A percentile compares a stretch with the other conserved stretches of the same genome.
Evolutionary conservation across 1,284 basidiomycete genomes (phyloP).

Genomic region (Naganishia sp.): DNA sequence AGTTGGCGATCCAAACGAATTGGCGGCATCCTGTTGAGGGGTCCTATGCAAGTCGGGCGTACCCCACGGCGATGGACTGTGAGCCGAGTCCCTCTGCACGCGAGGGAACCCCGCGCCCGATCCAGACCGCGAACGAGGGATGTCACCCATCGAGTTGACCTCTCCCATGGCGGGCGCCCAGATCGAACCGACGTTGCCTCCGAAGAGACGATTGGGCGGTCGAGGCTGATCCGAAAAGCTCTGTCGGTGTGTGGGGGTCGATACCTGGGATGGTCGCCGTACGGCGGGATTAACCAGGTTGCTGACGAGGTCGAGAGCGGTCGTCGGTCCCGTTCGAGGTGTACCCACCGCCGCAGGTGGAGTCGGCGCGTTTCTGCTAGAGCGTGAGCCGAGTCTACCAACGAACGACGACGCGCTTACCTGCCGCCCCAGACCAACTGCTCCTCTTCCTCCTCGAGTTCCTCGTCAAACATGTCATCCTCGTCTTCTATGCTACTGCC

Average conservation of each 20-base stretch:
- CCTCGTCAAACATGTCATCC: conserved; percentile 57
- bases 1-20: conserved; percentile 22
- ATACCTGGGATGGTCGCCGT: not conserved
- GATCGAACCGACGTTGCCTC: conserved; percentile 28
- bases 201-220: conserved; percentile 26
- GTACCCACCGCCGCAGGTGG: conserved; percentile 12
- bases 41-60: conserved; percentile 13
- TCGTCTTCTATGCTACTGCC: conserved; percentile 55
- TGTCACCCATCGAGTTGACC: conserved; percentile 13
- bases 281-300: conserved; percentile 24
- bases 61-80: conserved; percentile 22
- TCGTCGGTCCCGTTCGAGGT: conserved; percentile 1
- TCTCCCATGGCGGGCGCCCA: conserved; percentile 28
- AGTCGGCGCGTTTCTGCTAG: conserved; percentile 28
- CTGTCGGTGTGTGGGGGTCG: conserved; percentile 19
- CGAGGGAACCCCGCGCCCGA: conserved; percentile 16
- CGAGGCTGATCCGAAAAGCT: conserved; percentile 15
- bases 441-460: conserved; percentile 44
- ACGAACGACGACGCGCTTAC: conserved; percentile 12
- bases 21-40: conserved; percentile 17
- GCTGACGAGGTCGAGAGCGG: conserved; percentile 36
- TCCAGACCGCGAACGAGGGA: conserved; percentile 18
- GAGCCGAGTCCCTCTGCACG: conserved; percentile 17
- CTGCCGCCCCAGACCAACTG: conserved; percentile 42
- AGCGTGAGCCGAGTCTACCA: conserved; percentile 3